Evolutionary conservation across 2,329 filamentous ascomycete species (phyloP).

Genomic region (Xylaria sp.): DNA sequence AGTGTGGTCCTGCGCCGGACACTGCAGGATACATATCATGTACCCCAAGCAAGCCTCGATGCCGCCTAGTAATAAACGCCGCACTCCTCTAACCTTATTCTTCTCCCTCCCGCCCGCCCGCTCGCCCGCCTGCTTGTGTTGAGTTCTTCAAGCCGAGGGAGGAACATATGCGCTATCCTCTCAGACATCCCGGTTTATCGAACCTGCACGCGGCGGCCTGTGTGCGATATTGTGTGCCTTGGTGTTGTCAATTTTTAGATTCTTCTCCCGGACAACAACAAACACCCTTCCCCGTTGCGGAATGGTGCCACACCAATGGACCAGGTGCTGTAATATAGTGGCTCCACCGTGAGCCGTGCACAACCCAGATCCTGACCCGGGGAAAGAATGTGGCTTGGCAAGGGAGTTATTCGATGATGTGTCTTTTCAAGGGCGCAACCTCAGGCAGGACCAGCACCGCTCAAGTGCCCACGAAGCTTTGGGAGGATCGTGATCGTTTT

Average conservation of each 20-base stretch:
- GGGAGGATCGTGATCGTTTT: not conserved
- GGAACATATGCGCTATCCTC: not conserved
- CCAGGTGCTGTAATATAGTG: constrained; percentile 14
- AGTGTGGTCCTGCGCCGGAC: no score
- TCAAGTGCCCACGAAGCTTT: not conserved
- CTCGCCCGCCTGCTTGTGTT: no score
- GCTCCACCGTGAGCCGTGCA: constrained; percentile 15
- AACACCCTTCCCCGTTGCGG: constrained; percentile 12
- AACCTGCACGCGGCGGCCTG: no score
- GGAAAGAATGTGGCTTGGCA: constrained; percentile 29
- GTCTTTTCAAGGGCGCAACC: constrained; percentile 21
- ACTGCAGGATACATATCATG: no score
- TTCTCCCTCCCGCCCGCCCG: no score
- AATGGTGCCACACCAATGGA: constrained; percentile 14
- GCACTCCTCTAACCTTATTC: no score
- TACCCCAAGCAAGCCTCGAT: no score
- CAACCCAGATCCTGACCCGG: constrained; percentile 11
- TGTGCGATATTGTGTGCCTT: no score
- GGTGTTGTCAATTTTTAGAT: no score
- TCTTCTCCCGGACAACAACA: not conserved
- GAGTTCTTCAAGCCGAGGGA: not conserved
- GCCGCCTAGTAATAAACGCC: no score
- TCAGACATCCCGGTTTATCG: not conserved
- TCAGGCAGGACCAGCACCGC: not conserved
- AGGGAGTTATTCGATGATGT: constrained; percentile 25